Evolutionary conservation across 768 basidiomycete genomes (phyloP), one percentile per base, ranked within the genome.

Genomic region (Gloeopeniophorella convolvens): DNA sequence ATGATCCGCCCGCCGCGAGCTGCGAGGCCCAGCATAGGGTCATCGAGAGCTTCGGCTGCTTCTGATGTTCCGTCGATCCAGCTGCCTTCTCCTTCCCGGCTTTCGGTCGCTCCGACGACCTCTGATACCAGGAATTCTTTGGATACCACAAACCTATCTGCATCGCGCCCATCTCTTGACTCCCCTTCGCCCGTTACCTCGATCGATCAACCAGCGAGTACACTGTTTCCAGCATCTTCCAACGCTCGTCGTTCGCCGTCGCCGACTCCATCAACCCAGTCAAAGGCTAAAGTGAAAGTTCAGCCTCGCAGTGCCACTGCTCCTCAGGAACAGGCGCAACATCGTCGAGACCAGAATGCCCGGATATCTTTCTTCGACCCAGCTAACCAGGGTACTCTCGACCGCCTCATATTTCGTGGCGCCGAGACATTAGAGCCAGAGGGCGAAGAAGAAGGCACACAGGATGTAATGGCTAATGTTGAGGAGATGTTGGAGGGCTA

Each of bases 401-500:
- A 90, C 59, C 77, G 85, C 2, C 70, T 93, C 13, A 74, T 91
- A 13, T 72, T 73, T 26, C 68, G 66, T 3, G 64, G 66, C 21
- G 59, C 47, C 2, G 65, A 63, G 56, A 48, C 11, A 23, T 56
- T 52, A 16, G 66, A 58, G 9, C 56, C 48, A 1, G 63, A 64
- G 33, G 62, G 58, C 11, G 83, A 83, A 48, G 85, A 85, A 45
- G 88, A 89, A 59, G 81, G 77, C 48, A 76, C 80, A 10, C 84
- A 89, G 56, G 88, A 84, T 8, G 90, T 89, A 3, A 75, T 99
- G 68, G 72, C 85, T 5, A 96, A 82, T 65, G 92, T 99, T 2
- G 96, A 99, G 63, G 96, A 99, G 65, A 94, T 99, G 91, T 74
- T 99, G 21, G 96, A 99, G 61, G 94, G 96, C 0, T 96, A 96